phyloP scores from a whole-genome alignment of 192 early-diverging fungal species.

The Spinellus fusiger region DNA sequence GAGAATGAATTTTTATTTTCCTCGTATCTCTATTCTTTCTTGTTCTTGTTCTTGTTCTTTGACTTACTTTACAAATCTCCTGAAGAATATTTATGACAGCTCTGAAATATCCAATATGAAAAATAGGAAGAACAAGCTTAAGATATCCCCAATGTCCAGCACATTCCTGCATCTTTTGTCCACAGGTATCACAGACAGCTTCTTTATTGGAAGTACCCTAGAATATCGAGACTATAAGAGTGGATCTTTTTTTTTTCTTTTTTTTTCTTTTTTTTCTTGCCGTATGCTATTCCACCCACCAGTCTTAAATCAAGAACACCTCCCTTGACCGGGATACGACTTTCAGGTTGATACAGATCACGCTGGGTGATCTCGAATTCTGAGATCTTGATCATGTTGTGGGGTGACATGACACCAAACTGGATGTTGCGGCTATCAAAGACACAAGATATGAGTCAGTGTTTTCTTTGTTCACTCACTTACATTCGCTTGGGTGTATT shows the following conservation, averaged over 20 bases:
- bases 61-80: constrained; percentile 88
- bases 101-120: constrained; percentile 98
- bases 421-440: constrained; percentile 80
- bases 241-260: background rate
- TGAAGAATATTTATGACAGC: constrained; percentile 84
- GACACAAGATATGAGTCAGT: background rate
- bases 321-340: constrained; percentile 71
- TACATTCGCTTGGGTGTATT: constrained; percentile 74
- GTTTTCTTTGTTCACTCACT: constrained; percentile 9
- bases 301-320: constrained; percentile 90
- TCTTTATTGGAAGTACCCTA: constrained; percentile 82
- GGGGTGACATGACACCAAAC: constrained; percentile 89
- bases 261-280: background rate
- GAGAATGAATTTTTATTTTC: background rate
- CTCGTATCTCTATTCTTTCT: background rate
- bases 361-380: constrained; percentile 89
- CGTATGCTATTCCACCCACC: constrained; percentile 41
- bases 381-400: constrained; percentile 81
- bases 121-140: constrained; percentile 88
- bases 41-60: background rate
- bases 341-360: constrained; percentile 71
- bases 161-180: constrained; percentile 79
- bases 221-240: background rate
- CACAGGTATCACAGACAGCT: constrained; percentile 88
- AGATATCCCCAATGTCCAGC: constrained; percentile 96